A percentile compares a stretch with the other conserved stretches of the same genome.
These are phyloP conservation scores for Claviceps africana DNA, from an alignment of 2,329 filamentous ascomycete genomes.

Conservation along the genomic window DNA sequence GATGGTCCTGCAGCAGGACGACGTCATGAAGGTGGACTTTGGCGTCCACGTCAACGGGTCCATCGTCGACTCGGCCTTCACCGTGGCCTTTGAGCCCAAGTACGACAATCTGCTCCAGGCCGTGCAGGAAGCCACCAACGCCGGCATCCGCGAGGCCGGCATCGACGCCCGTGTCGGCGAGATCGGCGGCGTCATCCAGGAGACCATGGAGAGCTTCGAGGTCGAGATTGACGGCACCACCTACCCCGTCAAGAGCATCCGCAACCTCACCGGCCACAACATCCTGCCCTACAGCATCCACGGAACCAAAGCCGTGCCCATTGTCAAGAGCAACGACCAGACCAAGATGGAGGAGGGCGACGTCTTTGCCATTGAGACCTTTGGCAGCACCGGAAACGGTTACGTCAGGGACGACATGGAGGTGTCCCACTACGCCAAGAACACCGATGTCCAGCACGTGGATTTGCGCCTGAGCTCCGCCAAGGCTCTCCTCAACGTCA, in stretches of 20 bases:
- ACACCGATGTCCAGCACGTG: slow-evolving; percentile 58
- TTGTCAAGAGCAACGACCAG: slow-evolving; percentile 74
- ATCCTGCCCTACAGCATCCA: slow-evolving; percentile 85
- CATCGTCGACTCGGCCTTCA: slow-evolving; percentile 74
- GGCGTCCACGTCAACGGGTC: slow-evolving; percentile 68
- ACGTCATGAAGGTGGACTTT: slow-evolving; percentile 75
- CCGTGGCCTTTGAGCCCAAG: slow-evolving; percentile 57
- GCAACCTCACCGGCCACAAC: slow-evolving; percentile 79
- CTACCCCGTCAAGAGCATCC: slow-evolving; percentile 70
- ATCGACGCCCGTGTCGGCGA: slow-evolving; percentile 84
- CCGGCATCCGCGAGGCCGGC: slow-evolving; percentile 70
- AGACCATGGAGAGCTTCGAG: slow-evolving; percentile 88
- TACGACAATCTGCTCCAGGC: slow-evolving; percentile 64
- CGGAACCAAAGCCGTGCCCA: slow-evolving; percentile 83
- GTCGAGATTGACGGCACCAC: slow-evolving; percentile 68
- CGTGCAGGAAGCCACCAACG: slow-evolving; percentile 66
- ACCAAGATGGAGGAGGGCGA: slow-evolving; percentile 98
- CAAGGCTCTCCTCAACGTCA: slow-evolving; percentile 71
- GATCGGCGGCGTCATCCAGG: slow-evolving; percentile 71
- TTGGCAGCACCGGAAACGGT: slow-evolving; percentile 84
- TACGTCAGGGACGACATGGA: slow-evolving; percentile 81
- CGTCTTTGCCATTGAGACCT: slow-evolving; percentile 90
- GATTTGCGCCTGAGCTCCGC: slow-evolving; percentile 67
- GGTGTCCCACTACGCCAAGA: slow-evolving; percentile 75
- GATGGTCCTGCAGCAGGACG: slow-evolving; percentile 52